These are phyloP conservation scores for Sporothrix variecibatus DNA, from an alignment of 2,329 filamentous ascomycete species.

Conservation along the genomic window DNA sequence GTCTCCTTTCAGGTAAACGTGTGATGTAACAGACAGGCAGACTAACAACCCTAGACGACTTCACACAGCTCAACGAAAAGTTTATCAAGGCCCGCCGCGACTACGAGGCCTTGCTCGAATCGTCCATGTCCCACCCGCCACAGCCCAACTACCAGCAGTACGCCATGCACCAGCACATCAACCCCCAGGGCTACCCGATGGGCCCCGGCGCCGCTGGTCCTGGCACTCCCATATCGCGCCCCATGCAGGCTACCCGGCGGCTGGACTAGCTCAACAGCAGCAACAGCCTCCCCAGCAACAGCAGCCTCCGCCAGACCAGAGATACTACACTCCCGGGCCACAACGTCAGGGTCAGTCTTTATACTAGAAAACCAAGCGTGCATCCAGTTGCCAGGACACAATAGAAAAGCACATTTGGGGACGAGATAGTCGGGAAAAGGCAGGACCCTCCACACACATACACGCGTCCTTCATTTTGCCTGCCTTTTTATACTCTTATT, in stretches of 20 bases:
- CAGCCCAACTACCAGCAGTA: conserved; percentile 75
- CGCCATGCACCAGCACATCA: conserved; percentile 53
- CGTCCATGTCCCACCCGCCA: conserved; percentile 93
- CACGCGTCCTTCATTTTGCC: neutral
- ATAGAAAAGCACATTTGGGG: neutral
- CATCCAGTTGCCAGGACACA: neutral
- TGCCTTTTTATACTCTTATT: neutral
- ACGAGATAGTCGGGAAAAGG: conserved; percentile 15
- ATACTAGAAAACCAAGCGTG: conserved; percentile 16
- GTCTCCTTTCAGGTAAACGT: conserved; percentile 31
- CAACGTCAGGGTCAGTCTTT: conserved; percentile 35
- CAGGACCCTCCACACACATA: neutral
- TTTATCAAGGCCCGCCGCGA: conserved; percentile 98
- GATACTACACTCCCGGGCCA: conserved; percentile 68
- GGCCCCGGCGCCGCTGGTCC: conserved; percentile 37
- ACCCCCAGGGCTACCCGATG: conserved; percentile 50
- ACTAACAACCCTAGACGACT: conserved; percentile 68
- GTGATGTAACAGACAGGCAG: neutral
- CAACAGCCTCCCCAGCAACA: neutral
- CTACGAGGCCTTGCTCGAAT: conserved; percentile 93
- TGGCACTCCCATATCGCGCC: conserved; percentile 36
- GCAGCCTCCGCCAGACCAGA: conserved; percentile 51
- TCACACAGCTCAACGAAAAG: conserved; percentile 97
- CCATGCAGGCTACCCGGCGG: conserved; percentile 41
- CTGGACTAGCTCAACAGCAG: conserved; percentile 46